These are phyloP conservation scores for Rhododendron ovatum DNA, from an alignment of 148 eudicot species.

Conservation along the genomic window DNA sequence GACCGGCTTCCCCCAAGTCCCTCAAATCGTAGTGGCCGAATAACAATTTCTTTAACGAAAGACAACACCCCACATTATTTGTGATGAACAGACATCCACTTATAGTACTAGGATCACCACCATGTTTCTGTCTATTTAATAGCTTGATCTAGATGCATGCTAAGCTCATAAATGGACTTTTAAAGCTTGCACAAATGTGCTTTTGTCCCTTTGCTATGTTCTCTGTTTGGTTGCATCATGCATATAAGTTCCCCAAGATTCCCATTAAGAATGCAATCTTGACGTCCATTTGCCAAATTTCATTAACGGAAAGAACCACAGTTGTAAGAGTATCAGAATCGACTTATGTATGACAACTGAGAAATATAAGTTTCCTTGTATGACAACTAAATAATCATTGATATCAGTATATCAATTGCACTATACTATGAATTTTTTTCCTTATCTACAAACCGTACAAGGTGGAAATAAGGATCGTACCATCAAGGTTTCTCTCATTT, in stretches of 20 bases:
- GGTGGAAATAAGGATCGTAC: not conserved
- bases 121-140: not conserved
- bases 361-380: not conserved
- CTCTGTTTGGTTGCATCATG: not conserved
- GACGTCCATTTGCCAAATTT: not conserved
- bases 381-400: not conserved
- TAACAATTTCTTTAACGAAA: not conserved
- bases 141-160: not conserved
- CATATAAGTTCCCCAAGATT: not conserved
- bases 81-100: not conserved
- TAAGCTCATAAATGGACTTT: not conserved
- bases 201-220: not conserved
- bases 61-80: not conserved
- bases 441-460: not conserved
- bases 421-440: not conserved
- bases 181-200: not conserved
- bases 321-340: not conserved
- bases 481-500: not conserved
- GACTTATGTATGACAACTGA: not conserved
- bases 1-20: not conserved
- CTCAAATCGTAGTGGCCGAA: not conserved
- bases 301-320: not conserved
- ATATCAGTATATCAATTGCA: not conserved
- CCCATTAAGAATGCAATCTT: not conserved
- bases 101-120: not conserved